Evolutionary conservation across 805 yeast genomes (phyloP).

Genomic region (Cyberlindnera euphorbiiphila): DNA sequence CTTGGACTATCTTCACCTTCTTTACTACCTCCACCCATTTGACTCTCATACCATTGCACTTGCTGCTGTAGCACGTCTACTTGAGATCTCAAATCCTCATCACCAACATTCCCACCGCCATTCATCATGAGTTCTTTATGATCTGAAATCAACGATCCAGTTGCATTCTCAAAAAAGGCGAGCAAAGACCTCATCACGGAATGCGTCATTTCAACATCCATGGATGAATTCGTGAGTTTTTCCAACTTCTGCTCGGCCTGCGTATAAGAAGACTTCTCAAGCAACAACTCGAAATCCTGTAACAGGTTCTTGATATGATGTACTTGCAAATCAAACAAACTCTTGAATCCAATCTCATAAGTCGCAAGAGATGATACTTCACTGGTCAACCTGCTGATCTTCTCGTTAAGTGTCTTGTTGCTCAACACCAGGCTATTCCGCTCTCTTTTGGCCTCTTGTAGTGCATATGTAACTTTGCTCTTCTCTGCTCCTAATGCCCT

Average conservation of each 20-base stretch:
- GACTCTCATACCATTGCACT: slow-evolving; percentile 19
- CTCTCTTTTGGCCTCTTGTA: slow-evolving; percentile 38
- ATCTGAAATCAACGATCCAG: slow-evolving; percentile 53
- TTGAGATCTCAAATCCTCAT: slow-evolving; percentile 12
- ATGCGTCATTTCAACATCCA: slow-evolving; percentile 28
- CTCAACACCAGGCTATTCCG: slow-evolving; percentile 34
- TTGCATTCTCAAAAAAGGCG: slow-evolving; percentile 57
- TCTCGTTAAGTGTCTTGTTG: slow-evolving; percentile 37
- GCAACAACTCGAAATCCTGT: slow-evolving; percentile 45
- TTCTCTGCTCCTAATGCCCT: slow-evolving; percentile 42
- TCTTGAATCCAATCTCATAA: slow-evolving; percentile 41
- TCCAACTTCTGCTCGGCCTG: slow-evolving; percentile 54
- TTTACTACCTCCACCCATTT: slow-evolving; percentile 7
- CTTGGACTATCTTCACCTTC: slow-evolving; percentile 30
- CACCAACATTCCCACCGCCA: slow-evolving; percentile 2
- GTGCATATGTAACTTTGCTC: slow-evolving; percentile 37
- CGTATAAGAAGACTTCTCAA: slow-evolving; percentile 55
- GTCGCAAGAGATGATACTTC: slow-evolving; percentile 26
- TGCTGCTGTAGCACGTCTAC: slow-evolving; percentile 18
- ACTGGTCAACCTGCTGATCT: slow-evolving; percentile 29
- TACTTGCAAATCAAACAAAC: slow-evolving; percentile 38
- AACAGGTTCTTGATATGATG: slow-evolving; percentile 48
- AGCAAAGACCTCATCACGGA: slow-evolving; percentile 40
- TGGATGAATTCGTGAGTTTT: slow-evolving; percentile 32
- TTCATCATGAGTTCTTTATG: slow-evolving; percentile 37